These are phyloP conservation scores for Talaromyces wortmannii DNA, from an alignment of 495 filamentous ascomycete genomes.

Conservation along the genomic window DNA sequence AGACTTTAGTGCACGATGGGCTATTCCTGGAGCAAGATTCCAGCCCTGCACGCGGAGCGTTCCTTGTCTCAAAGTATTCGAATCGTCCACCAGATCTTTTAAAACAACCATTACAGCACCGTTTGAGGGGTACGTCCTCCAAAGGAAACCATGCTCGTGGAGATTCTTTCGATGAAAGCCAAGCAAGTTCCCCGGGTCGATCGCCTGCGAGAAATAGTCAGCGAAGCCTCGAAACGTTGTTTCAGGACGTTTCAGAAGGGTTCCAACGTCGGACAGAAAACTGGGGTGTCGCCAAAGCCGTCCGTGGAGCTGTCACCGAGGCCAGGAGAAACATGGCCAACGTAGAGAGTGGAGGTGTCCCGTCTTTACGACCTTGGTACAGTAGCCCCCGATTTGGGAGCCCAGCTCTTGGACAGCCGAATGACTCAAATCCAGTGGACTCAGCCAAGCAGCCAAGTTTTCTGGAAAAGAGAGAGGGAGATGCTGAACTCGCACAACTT, in stretches of 20 bases:
- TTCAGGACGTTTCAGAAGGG: slow-evolving; percentile 80
- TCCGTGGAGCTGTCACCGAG: slow-evolving; percentile 84
- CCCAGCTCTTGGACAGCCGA: neutral
- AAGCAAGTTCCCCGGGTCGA: slow-evolving; percentile 23
- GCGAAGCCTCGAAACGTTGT: slow-evolving; percentile 63
- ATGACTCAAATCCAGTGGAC: slow-evolving; percentile 7
- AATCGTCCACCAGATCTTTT: slow-evolving; percentile 48
- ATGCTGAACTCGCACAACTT: slow-evolving; percentile 63
- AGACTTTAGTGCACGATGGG: slow-evolving; percentile 83
- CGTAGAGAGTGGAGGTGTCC: slow-evolving; percentile 9
- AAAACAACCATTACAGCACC: slow-evolving; percentile 20
- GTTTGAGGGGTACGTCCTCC: slow-evolving; percentile 13
- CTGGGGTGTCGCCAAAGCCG: slow-evolving; percentile 83
- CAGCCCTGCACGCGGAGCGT: slow-evolving; percentile 59
- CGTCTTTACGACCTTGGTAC: slow-evolving; percentile 24
- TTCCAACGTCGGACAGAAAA: slow-evolving; percentile 77
- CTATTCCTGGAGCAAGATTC: slow-evolving; percentile 74
- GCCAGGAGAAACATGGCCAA: slow-evolving; percentile 57
- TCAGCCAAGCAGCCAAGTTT: slow-evolving; percentile 26
- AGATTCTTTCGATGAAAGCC: slow-evolving; percentile 23
- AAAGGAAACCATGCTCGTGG: slow-evolving; percentile 27
- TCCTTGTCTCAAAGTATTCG: slow-evolving; percentile 79
- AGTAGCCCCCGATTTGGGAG: slow-evolving; percentile 3
- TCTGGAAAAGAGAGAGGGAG: slow-evolving; percentile 70
- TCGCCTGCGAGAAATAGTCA: slow-evolving; percentile 54